Base-by-base conservation (phyloP, 345 rosid genomes). In the Chamaenerion angustifolium region DNA sequence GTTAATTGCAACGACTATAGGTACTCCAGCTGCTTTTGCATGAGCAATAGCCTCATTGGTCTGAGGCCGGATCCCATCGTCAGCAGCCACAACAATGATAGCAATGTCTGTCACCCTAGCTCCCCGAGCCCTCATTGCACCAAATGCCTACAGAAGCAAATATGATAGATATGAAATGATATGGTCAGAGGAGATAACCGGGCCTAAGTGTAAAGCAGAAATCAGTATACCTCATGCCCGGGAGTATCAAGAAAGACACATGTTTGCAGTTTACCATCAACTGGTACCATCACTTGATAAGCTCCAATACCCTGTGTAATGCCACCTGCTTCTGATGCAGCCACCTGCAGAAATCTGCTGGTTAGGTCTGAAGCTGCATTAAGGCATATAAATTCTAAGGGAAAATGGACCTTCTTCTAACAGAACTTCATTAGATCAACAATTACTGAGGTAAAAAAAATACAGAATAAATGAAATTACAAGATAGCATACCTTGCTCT, bases 61-160 rank as follows among this genome's bases (percentile, higher is more conserved):
- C 65, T 92, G 98, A 60, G 98, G 98, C 51, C 95, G 89, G 59
- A 92, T 86, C 52, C 98, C 98, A 70, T 92, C 98, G 73, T 83
- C 95, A 58, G 96, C 96, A 59, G 98, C 98, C 59, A 92, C 96
- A 55, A 92, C 98, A 64, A 92, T 82, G 56, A 92, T 68, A 58
- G 83, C 93, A 55, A 92, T 87, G 60, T 92, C 98, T 40, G 98
- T 92, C 62, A 92, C 95, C 60, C 96, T 72, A 14, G 98, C 95
- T 61, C 98, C 95, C 21, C 95, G 96, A 71, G 98, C 98, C 74
- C 98, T 87, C 95, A 92, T 92, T 60, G 96, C 98, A 61, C 96
- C 98, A 78, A 92, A 92, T 63, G 96, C 96, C 98, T 92, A 72
- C 61, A 18, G 16, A 52, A 52, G 31, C 10, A 19, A 23, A 21